Base-by-base conservation (phyloP, 1,284 basidiomycete species). In the Ganoderma meredithae region DNA sequence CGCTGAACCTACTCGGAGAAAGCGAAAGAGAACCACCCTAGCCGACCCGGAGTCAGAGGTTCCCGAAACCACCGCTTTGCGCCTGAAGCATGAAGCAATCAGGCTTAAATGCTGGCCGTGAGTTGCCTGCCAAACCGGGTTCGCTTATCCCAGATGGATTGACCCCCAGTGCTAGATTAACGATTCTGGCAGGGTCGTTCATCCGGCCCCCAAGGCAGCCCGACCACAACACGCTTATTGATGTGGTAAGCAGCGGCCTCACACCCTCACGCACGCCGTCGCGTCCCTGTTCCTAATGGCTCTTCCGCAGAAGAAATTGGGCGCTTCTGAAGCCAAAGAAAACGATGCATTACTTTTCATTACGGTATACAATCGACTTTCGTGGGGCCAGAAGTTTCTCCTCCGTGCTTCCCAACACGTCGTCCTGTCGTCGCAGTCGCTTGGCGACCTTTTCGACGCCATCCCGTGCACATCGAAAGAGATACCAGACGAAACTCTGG, bases 381-480 rank as follows among this genome's bases (percentile, higher is more conserved):
- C 84, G 13, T 92, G 90, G 88, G 82, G 85, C n/a, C 84, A 85
- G 63, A 86, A 85, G 62, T 83, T 86, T 62, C 78, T 90, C n/a
- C 81, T 82, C 55, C 88, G 90, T 39, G 81, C 84, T 65, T 93
- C 92, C 19, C 89, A 90, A 72, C 91, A 93, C 75, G 85, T 84
- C 17, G 75, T 92, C 7, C 76, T 91, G 10, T 88, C 91, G n/a
- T 89, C 87, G 0, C 90, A 94, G 72, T 91, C 87, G 0, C 83
- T 95, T 1, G 84, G 83, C n/a, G 89, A 93, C 71, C 76, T 95
- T 12, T 85, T 85, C 65, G 79, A 84, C 6, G 78, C 80, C n/a
- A 85, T 95, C 36, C 86, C 88, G 15, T 95, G 93, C 74, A 75
- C 82, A 10, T 89, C 88, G 2, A 88, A 87, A 63, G 86, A 88